These are phyloP conservation scores for Paecilomyces niveus DNA, from an alignment of 2,329 filamentous ascomycete species.

Conservation along the genomic window DNA sequence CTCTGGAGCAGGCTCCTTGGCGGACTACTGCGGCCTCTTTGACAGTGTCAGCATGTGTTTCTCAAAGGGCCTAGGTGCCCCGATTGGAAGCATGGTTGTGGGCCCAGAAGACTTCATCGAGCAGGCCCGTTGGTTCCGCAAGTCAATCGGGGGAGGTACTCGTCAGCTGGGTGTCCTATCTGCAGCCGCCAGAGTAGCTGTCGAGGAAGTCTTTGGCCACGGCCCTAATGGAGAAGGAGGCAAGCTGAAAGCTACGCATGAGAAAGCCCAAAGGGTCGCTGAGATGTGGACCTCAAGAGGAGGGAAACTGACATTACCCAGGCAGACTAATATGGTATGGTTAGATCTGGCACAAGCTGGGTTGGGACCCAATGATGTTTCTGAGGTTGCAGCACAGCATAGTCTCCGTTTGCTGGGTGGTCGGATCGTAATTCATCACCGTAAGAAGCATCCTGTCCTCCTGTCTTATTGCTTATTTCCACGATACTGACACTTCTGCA, in stretches of 20 bases:
- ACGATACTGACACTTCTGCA: constrained; percentile 19
- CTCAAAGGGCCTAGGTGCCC: constrained; percentile 74
- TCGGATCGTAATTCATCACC: constrained; percentile 63
- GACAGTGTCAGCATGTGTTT: constrained; percentile 74
- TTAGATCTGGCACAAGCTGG: constrained; percentile 61
- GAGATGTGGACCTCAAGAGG: constrained; percentile 62
- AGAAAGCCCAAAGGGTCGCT: constrained; percentile 55
- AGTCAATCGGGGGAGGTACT: constrained; percentile 74
- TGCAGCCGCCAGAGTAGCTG: constrained; percentile 65
- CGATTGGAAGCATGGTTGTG: constrained; percentile 69
- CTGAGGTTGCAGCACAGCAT: constrained; percentile 48
- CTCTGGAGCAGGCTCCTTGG: constrained; percentile 58
- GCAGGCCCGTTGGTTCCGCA: constrained; percentile 67
- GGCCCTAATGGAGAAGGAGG: constrained; percentile 55
- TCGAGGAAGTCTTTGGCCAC: constrained; percentile 68
- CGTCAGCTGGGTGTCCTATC: constrained; percentile 70
- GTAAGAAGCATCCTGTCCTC: constrained; percentile 19
- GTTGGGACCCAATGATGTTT: constrained; percentile 46
- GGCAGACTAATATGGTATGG: constrained; percentile 90
- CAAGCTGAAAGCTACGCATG: constrained; percentile 54
- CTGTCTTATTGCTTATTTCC: not conserved
- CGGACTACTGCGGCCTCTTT: constrained; percentile 61
- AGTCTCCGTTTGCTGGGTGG: constrained; percentile 52
- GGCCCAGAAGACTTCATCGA: constrained; percentile 53
- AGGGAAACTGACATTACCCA: constrained; percentile 60